These are phyloP conservation scores for Aspergillus felis DNA, from an alignment of 2,329 filamentous ascomycete species.

Conservation along the genomic window DNA sequence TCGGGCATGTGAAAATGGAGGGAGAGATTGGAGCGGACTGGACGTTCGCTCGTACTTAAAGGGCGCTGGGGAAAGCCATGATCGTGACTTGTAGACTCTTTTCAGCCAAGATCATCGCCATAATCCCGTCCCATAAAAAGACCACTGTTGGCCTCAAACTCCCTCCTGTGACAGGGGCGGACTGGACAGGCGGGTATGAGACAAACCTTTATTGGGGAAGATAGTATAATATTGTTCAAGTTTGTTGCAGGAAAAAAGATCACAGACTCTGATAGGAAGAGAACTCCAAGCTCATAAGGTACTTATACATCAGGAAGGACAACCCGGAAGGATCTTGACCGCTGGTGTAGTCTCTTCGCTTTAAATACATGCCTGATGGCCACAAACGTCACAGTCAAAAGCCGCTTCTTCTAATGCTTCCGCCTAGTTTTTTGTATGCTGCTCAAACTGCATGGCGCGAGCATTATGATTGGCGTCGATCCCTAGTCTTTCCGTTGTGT, in stretches of 20 bases:
- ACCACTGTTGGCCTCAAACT: background rate
- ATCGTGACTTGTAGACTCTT: background rate
- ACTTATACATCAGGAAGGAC: background rate
- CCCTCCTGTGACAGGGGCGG: background rate
- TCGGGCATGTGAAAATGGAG: background rate
- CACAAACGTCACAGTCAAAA: background rate
- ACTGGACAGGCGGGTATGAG: background rate
- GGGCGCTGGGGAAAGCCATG: background rate
- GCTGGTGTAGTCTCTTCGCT: background rate
- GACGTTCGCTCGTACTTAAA: background rate
- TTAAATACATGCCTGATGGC: background rate
- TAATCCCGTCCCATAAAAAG: background rate
- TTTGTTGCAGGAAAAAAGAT: background rate
- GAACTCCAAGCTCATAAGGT: background rate
- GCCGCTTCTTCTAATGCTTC: background rate
- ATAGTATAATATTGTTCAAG: background rate
- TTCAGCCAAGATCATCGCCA: background rate
- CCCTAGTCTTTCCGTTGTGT: background rate
- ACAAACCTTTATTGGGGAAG: background rate
- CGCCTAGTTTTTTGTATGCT: background rate
- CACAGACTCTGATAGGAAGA: background rate
- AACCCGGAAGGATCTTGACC: background rate
- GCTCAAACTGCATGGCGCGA: background rate
- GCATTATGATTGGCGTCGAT: background rate
- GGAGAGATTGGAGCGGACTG: background rate